Base-by-base conservation (phyloP, 345 rosid species). In the Lepidium sativum region DNA sequence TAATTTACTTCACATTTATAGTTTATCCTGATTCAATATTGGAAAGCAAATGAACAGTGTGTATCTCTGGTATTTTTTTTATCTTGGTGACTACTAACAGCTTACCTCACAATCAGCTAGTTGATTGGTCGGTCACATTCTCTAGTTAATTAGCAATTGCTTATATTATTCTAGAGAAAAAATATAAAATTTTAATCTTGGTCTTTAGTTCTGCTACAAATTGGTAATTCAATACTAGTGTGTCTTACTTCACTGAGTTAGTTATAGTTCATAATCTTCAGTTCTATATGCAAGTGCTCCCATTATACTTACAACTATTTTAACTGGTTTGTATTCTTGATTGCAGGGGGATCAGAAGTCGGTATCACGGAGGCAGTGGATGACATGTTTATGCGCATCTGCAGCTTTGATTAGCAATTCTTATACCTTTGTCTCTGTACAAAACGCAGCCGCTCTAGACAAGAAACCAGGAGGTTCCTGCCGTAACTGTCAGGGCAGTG, bases 401-500 rank as follows among this genome's bases (percentile, higher is more conserved):
- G 23, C 83, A 18, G 80, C 83, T 45, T 75, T 87, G 54, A 83
- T 87, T 43, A 75, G 50, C 63, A 77, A 55, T 70, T 63, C 81
- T 6, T 63, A 65, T 54, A 69, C 75, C 14, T 81, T 82, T 29
- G 68, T 71, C 71, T 77, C 81, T 51, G 73, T 70, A 38, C 77
- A 79, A 50, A 69, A 53, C 62, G 84, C 86, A 54, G 59, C 54
- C 8, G 82, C 85, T 32, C 44, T 60, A 48, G 87, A 83, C 21
- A 89, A 79, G 70, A 86, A 78, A 69, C 84, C 83, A 80, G 84
- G 79, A 69, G 67, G 83, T 20, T 82, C 71, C 29, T 92, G 98
- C 62, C 83, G 94, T 32, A 92, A 92, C 74, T 92, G 97, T 65
- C 63, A 49, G 16, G 96, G 98, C 53, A 80, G 79, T 63, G 98